Evolutionary conservation across 2,329 filamentous ascomycete species (phyloP).

Genomic region (Arthrobotrys sinensis): DNA sequence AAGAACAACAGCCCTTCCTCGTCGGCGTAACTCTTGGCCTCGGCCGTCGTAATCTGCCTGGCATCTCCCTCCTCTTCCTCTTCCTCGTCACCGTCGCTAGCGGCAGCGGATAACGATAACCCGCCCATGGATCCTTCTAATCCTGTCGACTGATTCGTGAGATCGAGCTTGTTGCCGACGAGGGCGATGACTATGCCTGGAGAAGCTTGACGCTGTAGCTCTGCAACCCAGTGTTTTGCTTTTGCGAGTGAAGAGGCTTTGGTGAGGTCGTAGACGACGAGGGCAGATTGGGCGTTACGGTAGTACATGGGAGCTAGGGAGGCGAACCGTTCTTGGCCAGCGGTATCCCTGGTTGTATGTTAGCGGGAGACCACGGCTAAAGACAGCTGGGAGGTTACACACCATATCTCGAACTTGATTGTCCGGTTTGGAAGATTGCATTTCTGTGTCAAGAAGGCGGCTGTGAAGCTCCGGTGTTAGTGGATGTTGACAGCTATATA

Average conservation of each 20-base stretch:
- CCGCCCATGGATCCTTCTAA: conserved; percentile 70
- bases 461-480: conserved; percentile 70
- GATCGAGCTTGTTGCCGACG: conserved; percentile 96
- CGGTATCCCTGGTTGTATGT: conserved; percentile 78
- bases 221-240: conserved; percentile 98
- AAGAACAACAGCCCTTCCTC: conserved; percentile 96
- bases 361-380: background rate
- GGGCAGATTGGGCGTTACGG: conserved; percentile 95
- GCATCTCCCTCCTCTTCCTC: conserved; percentile 74
- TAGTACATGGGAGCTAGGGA: conserved; percentile 99
- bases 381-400: conserved; percentile 24
- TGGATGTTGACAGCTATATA: background rate
- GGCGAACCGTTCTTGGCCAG: conserved; percentile 96
- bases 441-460: conserved; percentile 98
- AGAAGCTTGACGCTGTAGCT: conserved; percentile 94
- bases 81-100: conserved; percentile 69
- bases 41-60: conserved; percentile 86
- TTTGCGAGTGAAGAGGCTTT: conserved; percentile 96
- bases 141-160: conserved; percentile 74
- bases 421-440: conserved; percentile 94
- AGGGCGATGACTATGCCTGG: conserved; percentile 97
- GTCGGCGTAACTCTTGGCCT: conserved; percentile 93
- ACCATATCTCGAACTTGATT: conserved; percentile 92
- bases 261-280: conserved; percentile 98
- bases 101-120: conserved; percentile 71